A percentile compares a stretch with the other conserved stretches of the same genome.
These are phyloP conservation scores for Poteriospumella lacustris DNA, from an alignment of 108 stramenopile species.

Conservation along the genomic window DNA sequence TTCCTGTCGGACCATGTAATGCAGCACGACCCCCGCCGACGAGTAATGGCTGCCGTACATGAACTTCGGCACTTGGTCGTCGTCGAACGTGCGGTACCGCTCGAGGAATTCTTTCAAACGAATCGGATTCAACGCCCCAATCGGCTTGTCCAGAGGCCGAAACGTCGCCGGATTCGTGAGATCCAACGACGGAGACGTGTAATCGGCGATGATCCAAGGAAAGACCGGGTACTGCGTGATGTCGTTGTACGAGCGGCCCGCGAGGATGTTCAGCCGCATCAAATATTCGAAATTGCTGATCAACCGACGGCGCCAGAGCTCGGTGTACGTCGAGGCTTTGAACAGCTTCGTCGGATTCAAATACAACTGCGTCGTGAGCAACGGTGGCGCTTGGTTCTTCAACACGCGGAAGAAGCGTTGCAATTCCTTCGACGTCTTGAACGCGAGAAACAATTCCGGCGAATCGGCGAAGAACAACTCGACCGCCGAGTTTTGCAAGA, in stretches of 20 bases:
- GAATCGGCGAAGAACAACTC: conserved; percentile 11
- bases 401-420: not conserved
- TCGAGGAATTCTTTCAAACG: conserved; percentile 37
- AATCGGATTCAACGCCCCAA: conserved; percentile 46
- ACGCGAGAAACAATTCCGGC: conserved; percentile 15
- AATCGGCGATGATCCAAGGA: conserved; percentile 93
- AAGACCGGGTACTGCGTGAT: conserved; percentile 97
- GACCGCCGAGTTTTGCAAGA: not conserved
- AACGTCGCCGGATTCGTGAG: conserved; percentile 55
- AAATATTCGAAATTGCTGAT: conserved; percentile 91
- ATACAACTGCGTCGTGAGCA: not conserved
- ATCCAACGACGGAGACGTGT: conserved; percentile 63
- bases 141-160: conserved; percentile 51
- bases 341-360: conserved; percentile 15
- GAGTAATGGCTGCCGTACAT: conserved; percentile 63
- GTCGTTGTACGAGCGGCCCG: conserved; percentile 85
- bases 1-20: conserved; percentile 72
- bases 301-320: conserved; percentile 36
- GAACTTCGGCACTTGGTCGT: conserved; percentile 42
- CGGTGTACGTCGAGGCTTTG: not conserved
- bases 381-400: not conserved
- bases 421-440: not conserved
- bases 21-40: conserved; percentile 61
- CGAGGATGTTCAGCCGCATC: conserved; percentile 78
- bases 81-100: conserved; percentile 24